Conservation (phyloP, 1,139 yeast genomes). For the Geotrichum bryndzae region DNA sequence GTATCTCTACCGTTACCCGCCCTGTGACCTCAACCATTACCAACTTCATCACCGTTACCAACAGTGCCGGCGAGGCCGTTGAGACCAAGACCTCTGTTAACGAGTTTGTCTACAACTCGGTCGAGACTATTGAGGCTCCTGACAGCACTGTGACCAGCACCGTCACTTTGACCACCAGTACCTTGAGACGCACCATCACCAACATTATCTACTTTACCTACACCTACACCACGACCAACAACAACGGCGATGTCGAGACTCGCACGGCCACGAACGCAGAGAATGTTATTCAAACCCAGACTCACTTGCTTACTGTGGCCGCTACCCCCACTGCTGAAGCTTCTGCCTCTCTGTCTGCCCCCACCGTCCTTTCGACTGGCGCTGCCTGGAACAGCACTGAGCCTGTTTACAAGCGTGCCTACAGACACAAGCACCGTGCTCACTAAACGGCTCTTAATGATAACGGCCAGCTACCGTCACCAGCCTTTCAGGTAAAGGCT, state of each 20-base stretch:
- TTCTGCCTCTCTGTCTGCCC: background rate
- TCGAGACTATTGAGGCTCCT: slow-evolving; percentile 5
- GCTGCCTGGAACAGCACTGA: background rate
- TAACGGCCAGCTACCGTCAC: background rate
- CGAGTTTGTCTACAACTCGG: slow-evolving; percentile 9
- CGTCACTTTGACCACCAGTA: slow-evolving; percentile 10
- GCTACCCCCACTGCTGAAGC: slow-evolving; percentile 1
- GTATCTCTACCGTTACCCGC: background rate
- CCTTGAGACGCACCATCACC: slow-evolving; percentile 4
- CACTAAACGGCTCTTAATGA: background rate
- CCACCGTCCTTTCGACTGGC: background rate
- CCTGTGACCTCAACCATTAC: slow-evolving; percentile 12
- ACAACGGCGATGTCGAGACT: background rate
- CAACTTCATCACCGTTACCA: slow-evolving; percentile 8
- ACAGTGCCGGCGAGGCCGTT: background rate
- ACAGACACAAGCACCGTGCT: background rate
- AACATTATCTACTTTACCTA: slow-evolving; percentile 1
- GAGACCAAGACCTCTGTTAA: slow-evolving; percentile 4
- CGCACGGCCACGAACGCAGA: slow-evolving; percentile 11
- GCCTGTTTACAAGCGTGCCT: background rate
- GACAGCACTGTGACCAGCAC: slow-evolving; percentile 1
- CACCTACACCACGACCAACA: slow-evolving; percentile 2
- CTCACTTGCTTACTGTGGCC: background rate
- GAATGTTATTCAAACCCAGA: slow-evolving; percentile 4
- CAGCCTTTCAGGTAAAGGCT: no score